phyloP scores from a whole-genome alignment of 106 monocot genomes.

The Dioscorea alata region DNA sequence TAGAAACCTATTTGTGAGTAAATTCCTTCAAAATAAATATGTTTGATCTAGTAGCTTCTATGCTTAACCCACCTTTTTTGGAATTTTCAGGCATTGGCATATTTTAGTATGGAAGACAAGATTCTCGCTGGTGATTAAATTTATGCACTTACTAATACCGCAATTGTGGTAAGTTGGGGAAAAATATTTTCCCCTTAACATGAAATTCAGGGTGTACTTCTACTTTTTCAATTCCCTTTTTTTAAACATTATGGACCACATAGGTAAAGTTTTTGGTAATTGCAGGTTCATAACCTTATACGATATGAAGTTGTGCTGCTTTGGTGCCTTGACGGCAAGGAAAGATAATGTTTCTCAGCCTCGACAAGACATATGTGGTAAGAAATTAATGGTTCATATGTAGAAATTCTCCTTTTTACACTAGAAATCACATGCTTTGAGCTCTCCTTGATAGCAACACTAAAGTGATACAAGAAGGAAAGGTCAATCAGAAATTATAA shows the following conservation, averaged over 20 bases:
- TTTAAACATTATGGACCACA: background rate
- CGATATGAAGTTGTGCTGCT: constrained; percentile 24
- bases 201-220: background rate
- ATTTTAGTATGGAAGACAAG: background rate
- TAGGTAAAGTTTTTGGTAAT: background rate
- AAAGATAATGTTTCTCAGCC: constrained; percentile 7
- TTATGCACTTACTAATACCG: background rate
- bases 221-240: background rate
- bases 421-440: background rate
- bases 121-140: background rate
- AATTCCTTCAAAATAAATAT: too few relatives aligned
- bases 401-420: background rate
- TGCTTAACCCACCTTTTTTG: background rate
- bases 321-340: background rate
- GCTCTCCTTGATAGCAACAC: background rate
- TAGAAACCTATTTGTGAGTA: too few relatives aligned
- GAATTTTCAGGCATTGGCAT: background rate
- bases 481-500: background rate
- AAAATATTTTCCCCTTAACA: background rate
- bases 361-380: constrained; percentile 7
- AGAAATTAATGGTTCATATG: background rate
- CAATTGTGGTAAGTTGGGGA: background rate
- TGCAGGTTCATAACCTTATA: background rate
- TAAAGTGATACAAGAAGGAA: background rate
- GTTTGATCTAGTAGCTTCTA: too few relatives aligned